phyloP scores from a whole-genome alignment of 2,329 filamentous ascomycete genomes.

The Aspergillus eucalypticola region DNA sequence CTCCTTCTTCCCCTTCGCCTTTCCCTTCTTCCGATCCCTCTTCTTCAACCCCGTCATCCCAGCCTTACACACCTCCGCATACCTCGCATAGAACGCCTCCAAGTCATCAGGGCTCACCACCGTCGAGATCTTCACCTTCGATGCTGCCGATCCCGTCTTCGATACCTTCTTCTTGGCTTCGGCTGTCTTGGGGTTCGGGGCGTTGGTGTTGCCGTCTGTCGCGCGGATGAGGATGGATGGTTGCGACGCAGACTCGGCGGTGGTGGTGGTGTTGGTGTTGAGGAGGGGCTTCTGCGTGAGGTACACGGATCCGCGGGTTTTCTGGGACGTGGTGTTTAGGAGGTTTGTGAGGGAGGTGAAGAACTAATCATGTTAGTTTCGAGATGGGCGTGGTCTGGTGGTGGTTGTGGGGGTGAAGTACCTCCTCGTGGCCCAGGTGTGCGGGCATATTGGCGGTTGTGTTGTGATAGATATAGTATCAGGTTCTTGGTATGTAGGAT shows the following conservation, averaged over 20 bases:
- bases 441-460: conserved; percentile 29
- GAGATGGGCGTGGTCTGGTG: too few species aligned
- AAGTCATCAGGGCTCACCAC: conserved; percentile 74
- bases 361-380: too few species aligned
- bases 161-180: conserved; percentile 40
- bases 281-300: conserved; percentile 46
- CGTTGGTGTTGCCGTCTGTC: conserved; percentile 70
- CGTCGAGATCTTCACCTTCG: conserved; percentile 76
- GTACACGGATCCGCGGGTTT: conserved; percentile 46
- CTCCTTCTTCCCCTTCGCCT: conserved; percentile 61
- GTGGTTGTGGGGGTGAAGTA: conserved; percentile 21
- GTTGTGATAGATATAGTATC: neutral
- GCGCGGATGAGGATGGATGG: conserved; percentile 79
- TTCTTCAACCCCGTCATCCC: conserved; percentile 92
- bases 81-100: conserved; percentile 77
- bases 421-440: conserved; percentile 46
- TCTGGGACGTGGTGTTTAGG: conserved; percentile 41
- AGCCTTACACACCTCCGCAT: conserved; percentile 86
- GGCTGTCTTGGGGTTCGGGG: conserved; percentile 40
- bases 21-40: conserved; percentile 78
- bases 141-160: conserved; percentile 45
- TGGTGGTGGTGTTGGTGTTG: conserved; percentile 11
- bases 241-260: conserved; percentile 31
- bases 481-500: neutral
- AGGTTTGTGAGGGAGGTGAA: conserved; percentile 44